A percentile compares a stretch with the other conserved stretches of the same genome.
Evolutionary conservation across 306 rosid species (phyloP).

Genomic region (Corylus avellana): DNA sequence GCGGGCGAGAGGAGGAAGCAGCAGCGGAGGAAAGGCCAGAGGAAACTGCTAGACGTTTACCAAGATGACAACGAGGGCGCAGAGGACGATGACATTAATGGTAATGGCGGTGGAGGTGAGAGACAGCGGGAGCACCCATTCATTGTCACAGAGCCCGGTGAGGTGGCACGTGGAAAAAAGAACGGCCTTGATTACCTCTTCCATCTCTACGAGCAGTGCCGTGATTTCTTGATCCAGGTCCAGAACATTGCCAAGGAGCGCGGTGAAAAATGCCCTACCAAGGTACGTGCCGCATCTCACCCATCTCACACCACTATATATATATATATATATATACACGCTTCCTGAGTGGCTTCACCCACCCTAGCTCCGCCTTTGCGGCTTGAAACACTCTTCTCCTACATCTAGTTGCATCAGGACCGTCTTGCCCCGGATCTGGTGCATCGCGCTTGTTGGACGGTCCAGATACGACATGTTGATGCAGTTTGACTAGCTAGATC

Average conservation of each 20-base stretch:
- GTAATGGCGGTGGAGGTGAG: conserved; percentile 39
- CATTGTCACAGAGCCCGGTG: conserved; percentile 96
- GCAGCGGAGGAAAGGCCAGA: conserved; percentile 45
- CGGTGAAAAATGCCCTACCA: conserved; percentile 97
- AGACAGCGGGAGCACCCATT: conserved; percentile 92
- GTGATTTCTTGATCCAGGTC: conserved; percentile 81
- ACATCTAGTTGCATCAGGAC: neutral
- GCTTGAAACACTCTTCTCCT: no score
- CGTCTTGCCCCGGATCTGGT: neutral
- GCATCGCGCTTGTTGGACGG: neutral
- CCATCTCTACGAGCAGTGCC: conserved; percentile 93
- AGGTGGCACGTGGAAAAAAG: conserved; percentile 98
- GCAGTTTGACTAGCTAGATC: no score
- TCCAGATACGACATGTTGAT: neutral
- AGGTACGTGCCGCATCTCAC: conserved; percentile 40
- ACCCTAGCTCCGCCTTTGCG: neutral
- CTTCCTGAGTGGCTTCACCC: neutral
- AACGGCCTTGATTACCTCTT: conserved; percentile 94
- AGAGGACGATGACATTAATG: conserved; percentile 39
- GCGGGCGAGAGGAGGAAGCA: conserved; percentile 47
- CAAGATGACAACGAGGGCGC: conserved; percentile 33
- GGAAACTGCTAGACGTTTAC: conserved; percentile 25
- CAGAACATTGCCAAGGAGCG: conserved; percentile 86
- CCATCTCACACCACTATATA: no score
- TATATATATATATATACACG: neutral